phyloP scores from a whole-genome alignment of 441 rosid species.

The Adansonia madagascariensis region DNA sequence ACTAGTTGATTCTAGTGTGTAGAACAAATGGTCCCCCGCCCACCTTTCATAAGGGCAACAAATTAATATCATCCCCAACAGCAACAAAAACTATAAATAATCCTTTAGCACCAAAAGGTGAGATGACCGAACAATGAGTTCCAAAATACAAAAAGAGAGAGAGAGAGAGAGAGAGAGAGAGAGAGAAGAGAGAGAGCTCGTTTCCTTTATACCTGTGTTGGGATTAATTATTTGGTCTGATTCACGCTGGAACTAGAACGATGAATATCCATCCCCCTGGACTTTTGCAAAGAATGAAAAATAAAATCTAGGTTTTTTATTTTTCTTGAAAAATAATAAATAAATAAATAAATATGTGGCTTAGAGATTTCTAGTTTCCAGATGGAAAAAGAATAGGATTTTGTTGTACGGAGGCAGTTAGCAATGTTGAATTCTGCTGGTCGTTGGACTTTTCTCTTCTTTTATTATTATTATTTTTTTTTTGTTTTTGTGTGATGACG shows the following conservation, averaged over 20 bases:
- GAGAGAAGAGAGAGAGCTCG: neutral
- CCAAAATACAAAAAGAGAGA: neutral
- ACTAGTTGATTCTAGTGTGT: neutral
- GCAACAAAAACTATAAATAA: neutral
- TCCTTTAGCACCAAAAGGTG: neutral
- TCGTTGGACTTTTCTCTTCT: neutral
- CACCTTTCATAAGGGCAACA: neutral
- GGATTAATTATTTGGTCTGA: neutral
- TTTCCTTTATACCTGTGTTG: neutral
- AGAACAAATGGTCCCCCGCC: neutral
- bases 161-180: neutral
- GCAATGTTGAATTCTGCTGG: neutral
- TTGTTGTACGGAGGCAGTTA: neutral
- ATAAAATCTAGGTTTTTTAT: neutral
- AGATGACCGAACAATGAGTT: neutral
- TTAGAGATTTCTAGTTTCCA: neutral
- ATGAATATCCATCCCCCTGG: neutral
- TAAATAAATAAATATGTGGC: no score
- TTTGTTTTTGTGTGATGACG: no score
- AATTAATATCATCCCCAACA: neutral
- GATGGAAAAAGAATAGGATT: neutral
- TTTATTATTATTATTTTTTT: no score
- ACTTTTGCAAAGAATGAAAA: neutral
- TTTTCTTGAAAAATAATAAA: neutral
- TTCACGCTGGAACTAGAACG: neutral